Conservation (phyloP, 2,329 filamentous ascomycete species). For the Talaromyces sp. region DNA sequence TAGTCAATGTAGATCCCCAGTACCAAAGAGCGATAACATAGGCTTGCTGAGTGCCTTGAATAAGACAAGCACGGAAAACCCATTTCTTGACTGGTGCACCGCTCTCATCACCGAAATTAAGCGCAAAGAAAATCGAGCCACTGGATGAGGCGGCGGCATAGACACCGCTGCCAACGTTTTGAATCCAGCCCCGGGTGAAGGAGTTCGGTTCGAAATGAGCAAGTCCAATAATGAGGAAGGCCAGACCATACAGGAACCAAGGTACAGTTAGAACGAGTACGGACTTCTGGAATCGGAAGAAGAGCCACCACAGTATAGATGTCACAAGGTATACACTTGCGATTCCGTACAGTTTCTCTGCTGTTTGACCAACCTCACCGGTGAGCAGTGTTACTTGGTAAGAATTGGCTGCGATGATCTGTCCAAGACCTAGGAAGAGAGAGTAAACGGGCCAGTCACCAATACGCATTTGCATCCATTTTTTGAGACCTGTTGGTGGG, state of each 20-base stretch:
- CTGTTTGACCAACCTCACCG: conserved; percentile 62
- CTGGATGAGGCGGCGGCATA: conserved; percentile 66
- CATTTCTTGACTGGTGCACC: conserved; percentile 65
- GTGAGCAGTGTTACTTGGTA: conserved; percentile 71
- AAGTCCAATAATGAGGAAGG: conserved; percentile 65
- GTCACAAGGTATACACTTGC: conserved; percentile 62
- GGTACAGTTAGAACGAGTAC: conserved; percentile 62
- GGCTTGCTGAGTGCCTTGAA: conserved; percentile 68
- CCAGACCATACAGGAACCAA: conserved; percentile 65
- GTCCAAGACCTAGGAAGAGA: conserved; percentile 62
- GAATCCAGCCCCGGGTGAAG: conserved; percentile 54
- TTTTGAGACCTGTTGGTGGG: conserved; percentile 59
- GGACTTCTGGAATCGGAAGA: conserved; percentile 62
- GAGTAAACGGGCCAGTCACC: conserved; percentile 68
- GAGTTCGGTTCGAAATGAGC: conserved; percentile 56
- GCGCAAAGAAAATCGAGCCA: conserved; percentile 66
- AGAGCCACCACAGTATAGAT: conserved; percentile 64
- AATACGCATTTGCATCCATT: conserved; percentile 59
- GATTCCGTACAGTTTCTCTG: conserved; percentile 62
- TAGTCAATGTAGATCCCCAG: conserved; percentile 63
- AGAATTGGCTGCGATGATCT: conserved; percentile 67
- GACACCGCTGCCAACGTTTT: conserved; percentile 63
- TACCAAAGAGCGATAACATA: conserved; percentile 69
- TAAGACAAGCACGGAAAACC: conserved; percentile 68
- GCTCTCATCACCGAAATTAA: conserved; percentile 68